phyloP scores from a whole-genome alignment of 2,329 filamentous ascomycete species.

The Grosmannia penicillata region DNA sequence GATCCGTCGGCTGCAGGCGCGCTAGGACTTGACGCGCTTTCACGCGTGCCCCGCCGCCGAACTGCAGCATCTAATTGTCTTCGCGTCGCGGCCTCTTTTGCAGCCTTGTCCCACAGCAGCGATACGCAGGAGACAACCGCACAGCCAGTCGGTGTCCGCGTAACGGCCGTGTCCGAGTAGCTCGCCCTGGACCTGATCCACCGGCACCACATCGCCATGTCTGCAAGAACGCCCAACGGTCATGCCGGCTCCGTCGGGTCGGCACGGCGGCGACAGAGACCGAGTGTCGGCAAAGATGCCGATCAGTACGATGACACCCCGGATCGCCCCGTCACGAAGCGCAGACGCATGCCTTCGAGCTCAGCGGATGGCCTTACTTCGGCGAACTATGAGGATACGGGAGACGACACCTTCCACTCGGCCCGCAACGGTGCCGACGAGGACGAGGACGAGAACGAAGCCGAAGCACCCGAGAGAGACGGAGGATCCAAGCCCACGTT shows the following conservation, averaged over 20 bases:
- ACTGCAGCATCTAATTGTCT: too few relatives aligned
- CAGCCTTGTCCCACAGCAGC: too few relatives aligned
- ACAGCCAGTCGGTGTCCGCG: too few relatives aligned
- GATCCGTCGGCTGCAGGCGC: too few relatives aligned
- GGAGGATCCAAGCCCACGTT: slow-evolving; percentile 20
- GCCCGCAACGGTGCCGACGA: slow-evolving; percentile 4
- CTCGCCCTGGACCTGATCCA: too few relatives aligned
- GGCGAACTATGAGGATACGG: slow-evolving; percentile 7
- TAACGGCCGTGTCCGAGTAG: too few relatives aligned
- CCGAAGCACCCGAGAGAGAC: slow-evolving; percentile 5
- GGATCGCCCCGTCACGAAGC: slow-evolving; percentile 7
- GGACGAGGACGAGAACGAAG: slow-evolving; percentile 8
- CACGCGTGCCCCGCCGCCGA: too few relatives aligned
- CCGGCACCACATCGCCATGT: too few relatives aligned
- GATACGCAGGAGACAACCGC: too few relatives aligned
- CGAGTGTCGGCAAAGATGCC: slow-evolving; percentile 21
- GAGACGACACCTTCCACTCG: slow-evolving; percentile 5
- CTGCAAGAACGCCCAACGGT: slow-evolving; percentile 26
- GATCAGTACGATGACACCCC: slow-evolving; percentile 17
- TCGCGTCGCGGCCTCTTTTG: too few relatives aligned
- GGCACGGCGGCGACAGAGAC: slow-evolving; percentile 27
- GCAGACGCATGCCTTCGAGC: slow-evolving; percentile 20
- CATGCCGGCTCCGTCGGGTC: slow-evolving; percentile 11
- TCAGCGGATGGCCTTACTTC: slow-evolving; percentile 2
- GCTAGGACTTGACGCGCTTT: too few relatives aligned